Evolutionary conservation across 1,284 basidiomycete species (phyloP).

Genomic region (Moniliophthora roreri): DNA sequence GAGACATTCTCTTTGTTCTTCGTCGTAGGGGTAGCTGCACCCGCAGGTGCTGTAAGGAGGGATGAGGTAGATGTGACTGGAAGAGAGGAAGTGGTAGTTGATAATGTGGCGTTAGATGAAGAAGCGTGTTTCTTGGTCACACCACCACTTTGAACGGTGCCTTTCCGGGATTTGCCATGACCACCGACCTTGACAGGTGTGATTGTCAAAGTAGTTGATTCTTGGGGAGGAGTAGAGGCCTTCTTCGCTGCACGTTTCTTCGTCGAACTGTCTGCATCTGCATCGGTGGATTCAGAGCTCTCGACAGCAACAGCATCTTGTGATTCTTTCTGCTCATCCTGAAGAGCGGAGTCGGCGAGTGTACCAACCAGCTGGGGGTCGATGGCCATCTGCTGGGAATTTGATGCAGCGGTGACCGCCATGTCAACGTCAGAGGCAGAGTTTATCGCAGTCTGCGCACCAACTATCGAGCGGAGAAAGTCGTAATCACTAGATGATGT

Average conservation of each 20-base stretch:
- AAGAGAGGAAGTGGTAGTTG: constrained; percentile 19
- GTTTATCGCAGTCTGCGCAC: background rate
- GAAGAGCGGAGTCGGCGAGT: constrained; percentile 22
- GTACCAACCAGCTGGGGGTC: constrained; percentile 48
- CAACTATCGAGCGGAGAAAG: background rate
- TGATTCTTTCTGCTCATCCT: constrained; percentile 8
- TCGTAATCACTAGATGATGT: background rate
- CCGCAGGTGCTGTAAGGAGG: background rate
- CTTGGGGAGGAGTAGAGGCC: background rate
- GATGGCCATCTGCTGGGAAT: constrained; percentile 30
- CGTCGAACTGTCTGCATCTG: background rate
- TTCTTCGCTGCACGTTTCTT: constrained; percentile 2
- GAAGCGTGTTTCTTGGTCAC: constrained; percentile 52
- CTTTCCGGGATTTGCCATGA: constrained; percentile 63
- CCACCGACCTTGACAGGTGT: constrained; percentile 58
- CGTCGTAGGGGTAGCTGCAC: constrained; percentile 7
- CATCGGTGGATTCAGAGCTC: constrained; percentile 21
- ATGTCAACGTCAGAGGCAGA: background rate
- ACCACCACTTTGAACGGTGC: constrained; percentile 74
- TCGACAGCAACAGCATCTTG: constrained; percentile 23
- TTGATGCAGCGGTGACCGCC: background rate
- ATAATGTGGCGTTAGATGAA: constrained; percentile 17
- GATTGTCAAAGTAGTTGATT: constrained; percentile 35
- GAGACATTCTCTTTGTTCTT: constrained; percentile 9
- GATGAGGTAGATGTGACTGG: constrained; percentile 17